Conservation (phyloP, 768 basidiomycete species). For the Pholiota conissans region DNA sequence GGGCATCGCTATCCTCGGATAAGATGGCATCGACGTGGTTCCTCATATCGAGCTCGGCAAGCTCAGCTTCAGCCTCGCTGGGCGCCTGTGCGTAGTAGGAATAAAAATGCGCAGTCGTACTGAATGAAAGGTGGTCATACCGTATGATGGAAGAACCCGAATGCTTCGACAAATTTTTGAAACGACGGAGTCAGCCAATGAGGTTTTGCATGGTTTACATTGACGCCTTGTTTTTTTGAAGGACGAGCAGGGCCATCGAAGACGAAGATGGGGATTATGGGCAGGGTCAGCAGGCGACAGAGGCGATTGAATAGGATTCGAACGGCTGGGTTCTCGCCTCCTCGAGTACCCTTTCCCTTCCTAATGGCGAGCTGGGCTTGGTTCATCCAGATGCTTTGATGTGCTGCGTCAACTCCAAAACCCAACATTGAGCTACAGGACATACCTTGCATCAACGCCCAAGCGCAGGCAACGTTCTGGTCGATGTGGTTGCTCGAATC, state of each 20-base stretch:
- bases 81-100: background rate
- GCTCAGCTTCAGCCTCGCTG: slow-evolving; percentile 1
- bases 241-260: slow-evolving; percentile 1
- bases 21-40: background rate
- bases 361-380: background rate
- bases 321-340: background rate
- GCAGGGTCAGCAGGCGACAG: too few species aligned
- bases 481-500: slow-evolving; percentile 4
- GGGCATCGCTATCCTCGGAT: background rate
- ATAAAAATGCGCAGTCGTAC: background rate
- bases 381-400: background rate
- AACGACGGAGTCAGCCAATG: background rate
- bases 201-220: background rate
- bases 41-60: background rate
- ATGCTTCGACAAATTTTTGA: background rate
- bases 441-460: slow-evolving; percentile 16
- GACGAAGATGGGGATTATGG: background rate
- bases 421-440: background rate
- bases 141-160: background rate
- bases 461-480: slow-evolving; percentile 8
- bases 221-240: background rate
- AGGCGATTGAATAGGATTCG: background rate
- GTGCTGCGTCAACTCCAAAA: too few species aligned
- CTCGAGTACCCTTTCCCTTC: background rate
- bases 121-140: background rate